Base-by-base conservation (phyloP, 441 rosid species). In the Jatropha podagrica region DNA sequence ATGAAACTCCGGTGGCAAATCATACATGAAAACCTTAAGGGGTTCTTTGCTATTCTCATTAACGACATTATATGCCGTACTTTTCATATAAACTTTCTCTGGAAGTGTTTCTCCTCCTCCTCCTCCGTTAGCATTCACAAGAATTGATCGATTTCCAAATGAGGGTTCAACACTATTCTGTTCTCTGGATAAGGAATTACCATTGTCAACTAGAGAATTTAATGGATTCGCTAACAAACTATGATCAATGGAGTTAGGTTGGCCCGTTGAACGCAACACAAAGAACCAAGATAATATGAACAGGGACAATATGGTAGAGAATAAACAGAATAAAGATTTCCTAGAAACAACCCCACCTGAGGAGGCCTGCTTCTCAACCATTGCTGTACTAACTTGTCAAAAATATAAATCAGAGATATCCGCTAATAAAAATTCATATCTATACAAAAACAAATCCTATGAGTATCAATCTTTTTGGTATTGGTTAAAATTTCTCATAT, bases 11-110 rank as follows among this genome's bases (percentile, higher is more conserved):
- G 97, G 87, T 44, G 88, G 90, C 82, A 95, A 84, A 84, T 95
- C 88, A 78, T 95, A 95, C 99, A 95, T 89, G 83, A 82, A 95
- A 75, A 95, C 91, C 89, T 87, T 93, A 38, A 93, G 93, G 20
- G 87, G 82, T 13, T 54, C 62, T 23, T 77, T 80, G 26, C 60
- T 73, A 49, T 79, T 74, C 4, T 65, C 54, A 48, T 20, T 23
- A 46, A 3, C 13, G 20, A 74, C 63, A 63, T 61, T 61, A 63
- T 90, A 89, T 56, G 56, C 74, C 55, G 80, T 79, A 38, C 48
- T 85, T 67, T 69, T 75, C 38, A 74, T 72, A 41, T 42, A 85
- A 65, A 75, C 74, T 59, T 74, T 83, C 73, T 38, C 27, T 48
- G 11, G 68, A 7, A 71, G 58, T 49, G 71, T 72, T 71, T 76